These are phyloP conservation scores for Pterocarpus santalinus DNA, from an alignment of 306 rosid genomes.

Conservation along the genomic window DNA sequence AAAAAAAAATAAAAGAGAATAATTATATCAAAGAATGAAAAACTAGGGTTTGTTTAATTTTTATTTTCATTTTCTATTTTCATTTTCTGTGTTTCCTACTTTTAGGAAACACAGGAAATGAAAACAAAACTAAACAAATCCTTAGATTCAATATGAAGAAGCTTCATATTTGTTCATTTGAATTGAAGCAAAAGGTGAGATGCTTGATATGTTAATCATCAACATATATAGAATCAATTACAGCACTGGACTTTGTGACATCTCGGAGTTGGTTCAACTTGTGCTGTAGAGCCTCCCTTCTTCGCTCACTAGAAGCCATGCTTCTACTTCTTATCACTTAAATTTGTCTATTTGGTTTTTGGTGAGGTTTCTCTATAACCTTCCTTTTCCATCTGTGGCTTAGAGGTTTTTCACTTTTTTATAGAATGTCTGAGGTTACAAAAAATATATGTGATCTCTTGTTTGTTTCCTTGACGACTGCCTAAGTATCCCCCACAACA, in stretches of 20 bases:
- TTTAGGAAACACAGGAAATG: neutral
- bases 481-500: constrained; percentile 45
- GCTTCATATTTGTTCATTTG: neutral
- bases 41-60: too few species aligned
- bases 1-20: neutral
- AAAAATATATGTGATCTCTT: constrained; percentile 25
- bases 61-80: too few species aligned
- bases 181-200: neutral
- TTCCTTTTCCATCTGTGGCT: constrained; percentile 26
- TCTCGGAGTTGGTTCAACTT: constrained; percentile 67
- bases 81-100: neutral
- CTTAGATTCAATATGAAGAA: neutral
- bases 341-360: constrained; percentile 26
- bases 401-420: constrained; percentile 32
- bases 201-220: neutral
- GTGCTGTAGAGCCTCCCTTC: constrained; percentile 57
- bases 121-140: neutral
- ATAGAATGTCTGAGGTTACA: constrained; percentile 41
- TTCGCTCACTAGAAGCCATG: constrained; percentile 64
- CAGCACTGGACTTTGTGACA: constrained; percentile 78
- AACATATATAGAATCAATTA: constrained; percentile 42
- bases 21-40: neutral
- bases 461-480: constrained; percentile 45
- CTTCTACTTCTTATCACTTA: constrained; percentile 35
- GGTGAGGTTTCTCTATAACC: constrained; percentile 5